A percentile compares a stretch with the other conserved stretches of the same genome.
phyloP scores from a whole-genome alignment of 129 eudicot genomes.

The Chrysanthemum lavandulifolium region DNA sequence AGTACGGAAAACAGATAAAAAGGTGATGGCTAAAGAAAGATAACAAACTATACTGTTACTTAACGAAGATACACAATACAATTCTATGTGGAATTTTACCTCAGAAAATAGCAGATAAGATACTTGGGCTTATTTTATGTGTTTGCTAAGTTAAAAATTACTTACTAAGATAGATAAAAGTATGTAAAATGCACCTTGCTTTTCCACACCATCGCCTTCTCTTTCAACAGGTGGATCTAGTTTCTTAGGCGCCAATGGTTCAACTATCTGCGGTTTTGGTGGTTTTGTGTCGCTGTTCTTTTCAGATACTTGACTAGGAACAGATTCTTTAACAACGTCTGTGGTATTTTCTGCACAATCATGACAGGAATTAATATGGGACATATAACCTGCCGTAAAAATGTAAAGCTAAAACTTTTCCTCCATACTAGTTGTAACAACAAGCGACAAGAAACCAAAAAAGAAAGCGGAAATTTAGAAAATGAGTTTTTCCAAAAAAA shows the following conservation, averaged over 20 bases:
- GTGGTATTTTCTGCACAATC: conserved; percentile 39
- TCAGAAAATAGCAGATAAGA: neutral
- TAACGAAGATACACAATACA: neutral
- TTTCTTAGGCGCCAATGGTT: conserved; percentile 28
- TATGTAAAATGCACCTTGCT: conserved; percentile 36
- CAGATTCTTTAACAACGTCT: conserved; percentile 27
- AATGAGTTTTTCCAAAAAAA: too few relatives aligned
- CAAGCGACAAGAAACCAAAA: too few relatives aligned
- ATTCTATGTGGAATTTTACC: neutral
- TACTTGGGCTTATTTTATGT: neutral
- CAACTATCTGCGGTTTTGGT: conserved; percentile 28
- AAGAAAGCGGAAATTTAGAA: too few relatives aligned
- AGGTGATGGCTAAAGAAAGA: neutral
- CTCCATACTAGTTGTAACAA: too few relatives aligned
- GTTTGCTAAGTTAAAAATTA: conserved; percentile 14
- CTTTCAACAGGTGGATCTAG: conserved; percentile 20
- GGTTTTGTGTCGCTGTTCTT: conserved; percentile 26
- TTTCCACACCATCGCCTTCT: conserved; percentile 26
- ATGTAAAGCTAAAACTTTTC: neutral
- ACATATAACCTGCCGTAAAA: neutral
- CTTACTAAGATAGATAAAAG: neutral
- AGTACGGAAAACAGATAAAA: neutral
- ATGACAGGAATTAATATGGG: conserved; percentile 7
- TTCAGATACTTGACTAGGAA: conserved; percentile 29
- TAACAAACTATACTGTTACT: neutral